phyloP scores from a whole-genome alignment of 208 protist species.

The Zelonia costaricensis region DNA sequence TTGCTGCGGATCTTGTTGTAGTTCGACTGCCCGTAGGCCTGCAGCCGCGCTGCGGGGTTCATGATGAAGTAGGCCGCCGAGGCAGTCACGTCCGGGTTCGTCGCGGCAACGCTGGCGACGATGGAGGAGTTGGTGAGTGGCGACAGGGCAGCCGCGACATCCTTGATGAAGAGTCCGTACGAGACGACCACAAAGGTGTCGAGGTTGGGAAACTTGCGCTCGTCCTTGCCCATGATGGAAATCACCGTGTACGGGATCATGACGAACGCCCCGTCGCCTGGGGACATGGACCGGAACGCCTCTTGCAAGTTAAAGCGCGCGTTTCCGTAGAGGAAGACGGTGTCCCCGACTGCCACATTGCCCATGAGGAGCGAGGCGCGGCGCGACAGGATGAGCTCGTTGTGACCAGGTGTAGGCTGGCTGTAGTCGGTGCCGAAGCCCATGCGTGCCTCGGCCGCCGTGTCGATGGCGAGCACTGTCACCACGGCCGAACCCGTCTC shows the following conservation, averaged over 20 bases:
- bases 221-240: slow-evolving; percentile 13
- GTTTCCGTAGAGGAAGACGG: slow-evolving; percentile 30
- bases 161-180: slow-evolving; percentile 20
- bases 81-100: slow-evolving; percentile 30
- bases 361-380: slow-evolving; percentile 20
- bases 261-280: background rate
- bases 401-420: background rate
- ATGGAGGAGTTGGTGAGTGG: slow-evolving; percentile 7
- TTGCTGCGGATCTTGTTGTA: slow-evolving; percentile 55
- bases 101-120: slow-evolving; percentile 16
- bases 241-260: slow-evolving; percentile 37
- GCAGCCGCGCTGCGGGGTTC: slow-evolving; percentile 23
- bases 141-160: slow-evolving; percentile 33
- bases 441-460: slow-evolving; percentile 35
- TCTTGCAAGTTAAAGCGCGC: slow-evolving; percentile 7
- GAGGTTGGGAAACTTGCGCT: slow-evolving; percentile 31
- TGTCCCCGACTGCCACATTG: slow-evolving; percentile 27
- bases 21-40: slow-evolving; percentile 40
- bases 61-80: slow-evolving; percentile 58
- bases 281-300: slow-evolving; percentile 4
- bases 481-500: background rate
- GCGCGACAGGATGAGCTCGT: slow-evolving; percentile 23
- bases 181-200: slow-evolving; percentile 33
- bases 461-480: slow-evolving; percentile 22
- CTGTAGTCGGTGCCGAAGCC: slow-evolving; percentile 31